Percentiles rank a stretch among this genome's conserved stretches.
phyloP scores from a whole-genome alignment of 768 basidiomycete genomes.

The Sutorius australiensis region DNA sequence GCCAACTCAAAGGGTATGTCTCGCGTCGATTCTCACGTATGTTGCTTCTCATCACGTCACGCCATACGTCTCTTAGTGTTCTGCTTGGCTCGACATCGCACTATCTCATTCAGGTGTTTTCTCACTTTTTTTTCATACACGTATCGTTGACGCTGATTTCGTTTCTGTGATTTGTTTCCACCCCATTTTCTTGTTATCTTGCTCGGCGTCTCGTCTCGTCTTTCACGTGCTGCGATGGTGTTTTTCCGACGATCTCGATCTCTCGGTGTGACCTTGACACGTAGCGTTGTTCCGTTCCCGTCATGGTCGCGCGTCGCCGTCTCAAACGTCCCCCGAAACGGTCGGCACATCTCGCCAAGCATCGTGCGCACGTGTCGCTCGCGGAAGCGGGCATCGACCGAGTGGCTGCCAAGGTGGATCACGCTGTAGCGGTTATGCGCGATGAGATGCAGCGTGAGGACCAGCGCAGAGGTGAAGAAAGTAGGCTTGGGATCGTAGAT shows the following conservation, averaged over 20 bases:
- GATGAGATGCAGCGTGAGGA: constrained; percentile 73
- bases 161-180: not conserved
- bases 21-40: not conserved
- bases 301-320: constrained; percentile 92
- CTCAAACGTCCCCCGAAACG: constrained; percentile 84
- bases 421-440: constrained; percentile 78
- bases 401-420: constrained; percentile 80
- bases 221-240: not conserved
- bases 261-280: not conserved
- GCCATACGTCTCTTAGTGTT: constrained; percentile 47
- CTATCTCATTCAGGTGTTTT: constrained; percentile 76
- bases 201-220: not conserved
- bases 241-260: not conserved
- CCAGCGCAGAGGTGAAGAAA: constrained; percentile 29
- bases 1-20: constrained; percentile 80
- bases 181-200: not conserved
- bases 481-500: constrained; percentile 17
- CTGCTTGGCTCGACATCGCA: constrained; percentile 93
- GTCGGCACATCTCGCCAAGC: constrained; percentile 74
- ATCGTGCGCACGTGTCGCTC: constrained; percentile 79
- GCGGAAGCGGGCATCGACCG: constrained; percentile 85
- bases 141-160: not conserved
- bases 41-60: not conserved
- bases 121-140: not conserved
- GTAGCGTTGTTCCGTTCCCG: constrained; percentile 90